Evolutionary conservation across 2,329 filamentous ascomycete species (phyloP), one percentile per base, ranked within the genome.

Genomic region (Sporothrix dimorphospora): DNA sequence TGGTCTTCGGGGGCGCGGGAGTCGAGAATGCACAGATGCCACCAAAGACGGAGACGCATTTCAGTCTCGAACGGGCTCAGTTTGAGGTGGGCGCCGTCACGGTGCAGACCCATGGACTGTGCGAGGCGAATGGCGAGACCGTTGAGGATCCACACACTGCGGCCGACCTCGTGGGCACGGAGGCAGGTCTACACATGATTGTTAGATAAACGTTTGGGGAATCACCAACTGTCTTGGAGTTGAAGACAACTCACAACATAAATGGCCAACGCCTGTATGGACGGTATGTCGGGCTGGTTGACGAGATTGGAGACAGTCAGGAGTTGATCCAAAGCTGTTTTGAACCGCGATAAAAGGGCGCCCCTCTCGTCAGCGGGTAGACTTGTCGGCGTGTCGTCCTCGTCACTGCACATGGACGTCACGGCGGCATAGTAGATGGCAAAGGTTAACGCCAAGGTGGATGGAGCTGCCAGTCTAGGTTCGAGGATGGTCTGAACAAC

Each of bases 1-100:
- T 89, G 86, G 72, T 89, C 88, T 74, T 90, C 88, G 1, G 85
- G 85, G 1, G 85, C 84, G 65, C 87, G 80, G 3, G 83, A 81
- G 71, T 89, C 87, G 0, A 86, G 80, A 0, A 84, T 82, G 53
- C 85, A 84, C 0, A 90, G 80, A 72, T 85, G 83, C 85, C 86
- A 88, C 86, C 86, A 88, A 8, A 87, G 78, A 16, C 86, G 80
- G 30, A 85, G 81, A 1, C 86, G 82, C 78, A 87, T 84, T 75
- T 88, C 86, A 19, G 86, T 81, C 71, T 88, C 83, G 72, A 88
- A 85, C 0, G 85, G 83, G 4, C 81, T 76, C 1, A 88, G 80
- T 27, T 81, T 80, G 74, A 87, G 87, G 72, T 86, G 82, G 27
- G 79, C 16, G 19, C 79, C 81, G 65, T 84, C 81, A 2, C 79